phyloP scores from a whole-genome alignment of 495 filamentous ascomycete genomes.

The Corynascus novoguineensis region DNA sequence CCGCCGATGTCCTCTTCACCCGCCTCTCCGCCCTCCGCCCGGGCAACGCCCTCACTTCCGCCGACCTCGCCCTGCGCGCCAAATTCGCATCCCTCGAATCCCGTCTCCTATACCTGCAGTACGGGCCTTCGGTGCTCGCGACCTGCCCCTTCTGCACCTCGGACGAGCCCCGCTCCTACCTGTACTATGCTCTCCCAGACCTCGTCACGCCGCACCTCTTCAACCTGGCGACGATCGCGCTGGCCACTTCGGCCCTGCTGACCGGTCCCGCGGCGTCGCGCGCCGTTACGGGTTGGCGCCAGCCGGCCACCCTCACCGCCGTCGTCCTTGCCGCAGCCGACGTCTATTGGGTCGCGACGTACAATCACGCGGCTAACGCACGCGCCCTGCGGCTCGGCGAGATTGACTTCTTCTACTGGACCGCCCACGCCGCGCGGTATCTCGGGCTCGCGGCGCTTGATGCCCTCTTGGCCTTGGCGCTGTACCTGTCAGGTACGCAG shows the following conservation, averaged over 20 bases:
- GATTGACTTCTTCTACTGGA: conserved; percentile 64
- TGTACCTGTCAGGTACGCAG: conserved; percentile 75
- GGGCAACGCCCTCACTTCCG: conserved; percentile 45
- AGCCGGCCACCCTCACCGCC: conserved; percentile 57
- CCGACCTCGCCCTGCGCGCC: conserved; percentile 57
- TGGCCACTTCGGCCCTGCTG: conserved; percentile 55
- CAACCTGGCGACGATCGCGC: conserved; percentile 62
- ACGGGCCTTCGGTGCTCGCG: conserved; percentile 65
- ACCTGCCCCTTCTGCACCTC: conserved; percentile 77
- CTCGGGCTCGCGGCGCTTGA: conserved; percentile 58
- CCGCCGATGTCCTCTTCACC: conserved; percentile 76
- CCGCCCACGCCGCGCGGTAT: conserved; percentile 53
- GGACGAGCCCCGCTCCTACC: conserved; percentile 64
- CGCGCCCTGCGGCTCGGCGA: conserved; percentile 52
- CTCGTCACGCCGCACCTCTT: conserved; percentile 70
- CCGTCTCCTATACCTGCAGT: conserved; percentile 74
- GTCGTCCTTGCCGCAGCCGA: conserved; percentile 58
- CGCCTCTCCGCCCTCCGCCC: conserved; percentile 64
- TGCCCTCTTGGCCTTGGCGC: conserved; percentile 48
- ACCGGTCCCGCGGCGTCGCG: conserved; percentile 37
- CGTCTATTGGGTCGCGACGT: conserved; percentile 51
- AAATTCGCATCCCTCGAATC: conserved; percentile 66
- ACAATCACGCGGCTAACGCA: conserved; percentile 57
- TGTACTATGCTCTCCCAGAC: conserved; percentile 74
- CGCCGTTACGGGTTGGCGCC: conserved; percentile 62